Evolutionary conservation across 2,329 filamentous ascomycete genomes (phyloP).

Genomic region (Hawksworthiomyces lignivorus): DNA sequence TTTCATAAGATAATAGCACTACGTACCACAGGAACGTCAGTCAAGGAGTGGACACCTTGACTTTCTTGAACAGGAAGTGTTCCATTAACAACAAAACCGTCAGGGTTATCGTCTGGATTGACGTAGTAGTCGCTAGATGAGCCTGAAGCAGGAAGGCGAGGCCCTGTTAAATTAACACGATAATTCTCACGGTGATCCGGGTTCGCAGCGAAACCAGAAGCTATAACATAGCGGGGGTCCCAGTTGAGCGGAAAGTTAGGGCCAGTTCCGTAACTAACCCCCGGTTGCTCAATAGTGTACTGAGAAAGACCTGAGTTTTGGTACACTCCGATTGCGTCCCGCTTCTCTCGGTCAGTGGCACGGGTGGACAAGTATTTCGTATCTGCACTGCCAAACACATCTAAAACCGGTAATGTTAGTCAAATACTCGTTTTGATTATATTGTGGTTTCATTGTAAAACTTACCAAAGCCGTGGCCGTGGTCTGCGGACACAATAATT

Average conservation of each 20-base stretch:
- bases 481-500: slow-evolving; percentile 75
- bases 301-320: slow-evolving; percentile 65
- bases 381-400: slow-evolving; percentile 71
- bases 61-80: slow-evolving; percentile 56
- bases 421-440: no score
- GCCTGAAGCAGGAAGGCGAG: slow-evolving; percentile 48
- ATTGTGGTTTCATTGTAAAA: no score
- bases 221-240: slow-evolving; percentile 77
- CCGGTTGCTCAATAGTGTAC: slow-evolving; percentile 54
- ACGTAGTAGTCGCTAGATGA: no score
- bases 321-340: slow-evolving; percentile 67
- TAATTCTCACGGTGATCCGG: slow-evolving; percentile 75
- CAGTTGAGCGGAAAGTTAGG: slow-evolving; percentile 75
- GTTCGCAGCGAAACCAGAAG: slow-evolving; percentile 60
- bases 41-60: slow-evolving; percentile 69
- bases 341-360: slow-evolving; percentile 61
- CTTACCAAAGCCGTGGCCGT: slow-evolving; percentile 85
- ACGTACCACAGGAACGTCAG: slow-evolving; percentile 74
- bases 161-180: slow-evolving; percentile 57
- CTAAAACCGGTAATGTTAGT: no score
- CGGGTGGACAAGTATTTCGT: slow-evolving; percentile 63
- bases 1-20: no score
- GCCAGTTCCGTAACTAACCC: slow-evolving; percentile 63
- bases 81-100: slow-evolving; percentile 50
- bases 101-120: slow-evolving; percentile 54